A percentile compares a stretch with the other conserved stretches of the same genome.
These are phyloP conservation scores for Colletotrichum orbiculare DNA, from an alignment of 2,329 filamentous ascomycete species.

Conservation along the genomic window DNA sequence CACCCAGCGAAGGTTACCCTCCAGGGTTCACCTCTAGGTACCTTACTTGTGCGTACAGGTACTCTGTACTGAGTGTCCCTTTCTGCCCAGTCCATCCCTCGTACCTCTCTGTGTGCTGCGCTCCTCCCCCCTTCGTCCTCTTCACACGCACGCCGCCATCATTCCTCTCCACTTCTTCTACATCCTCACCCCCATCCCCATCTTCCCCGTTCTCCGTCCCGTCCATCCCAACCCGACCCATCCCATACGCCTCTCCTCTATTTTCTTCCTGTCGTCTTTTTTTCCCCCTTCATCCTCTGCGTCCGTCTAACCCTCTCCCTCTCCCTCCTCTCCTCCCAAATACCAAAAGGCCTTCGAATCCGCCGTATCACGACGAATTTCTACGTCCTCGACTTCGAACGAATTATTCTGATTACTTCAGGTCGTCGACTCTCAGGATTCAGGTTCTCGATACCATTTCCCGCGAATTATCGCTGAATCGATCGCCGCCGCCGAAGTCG, in stretches of 20 bases:
- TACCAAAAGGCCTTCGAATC: conserved; percentile 31
- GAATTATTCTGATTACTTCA: conserved; percentile 4
- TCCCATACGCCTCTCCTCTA: conserved; percentile 33
- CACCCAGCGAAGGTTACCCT: no score
- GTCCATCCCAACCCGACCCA: conserved; percentile 33
- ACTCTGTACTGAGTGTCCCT: no score
- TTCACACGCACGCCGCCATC: conserved; percentile 35
- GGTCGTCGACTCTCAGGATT: conserved; percentile 36
- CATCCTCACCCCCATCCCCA: conserved; percentile 33
- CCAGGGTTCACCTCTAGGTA: no score
- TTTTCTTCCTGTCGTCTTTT: conserved; percentile 26
- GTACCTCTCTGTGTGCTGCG: no score
- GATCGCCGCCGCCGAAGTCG: conserved; percentile 4
- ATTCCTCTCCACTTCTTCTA: conserved; percentile 34
- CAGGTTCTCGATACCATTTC: conserved; percentile 22
- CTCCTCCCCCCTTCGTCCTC: conserved; percentile 7
- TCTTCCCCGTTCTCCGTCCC: conserved; percentile 20
- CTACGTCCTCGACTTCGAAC: conserved; percentile 28
- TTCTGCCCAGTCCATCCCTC: no score
- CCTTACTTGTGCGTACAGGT: no score
- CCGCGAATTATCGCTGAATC: conserved; percentile 16
- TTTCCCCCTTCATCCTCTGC: background rate
- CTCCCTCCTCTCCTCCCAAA: background rate
- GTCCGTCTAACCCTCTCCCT: conserved; percentile 7
- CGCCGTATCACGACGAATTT: conserved; percentile 33